Evolutionary conservation across 805 yeast genomes (phyloP), one percentile per base, ranked within the genome.

Genomic region (Pichia phayaonensis): DNA sequence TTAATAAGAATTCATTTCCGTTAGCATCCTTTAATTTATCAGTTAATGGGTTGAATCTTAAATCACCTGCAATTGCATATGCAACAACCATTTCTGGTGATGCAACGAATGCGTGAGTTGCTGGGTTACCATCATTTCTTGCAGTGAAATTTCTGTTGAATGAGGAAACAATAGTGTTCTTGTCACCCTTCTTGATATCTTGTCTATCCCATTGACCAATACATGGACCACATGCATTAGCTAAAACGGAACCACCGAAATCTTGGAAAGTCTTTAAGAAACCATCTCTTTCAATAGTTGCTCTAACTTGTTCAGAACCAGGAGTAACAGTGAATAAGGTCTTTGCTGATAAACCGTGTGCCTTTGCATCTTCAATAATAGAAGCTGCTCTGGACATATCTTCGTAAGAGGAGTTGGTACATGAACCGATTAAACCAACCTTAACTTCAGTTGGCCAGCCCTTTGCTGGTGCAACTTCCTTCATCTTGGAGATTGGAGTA

Each of bases 201-300:
- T 79, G 76, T 75, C 98, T 86, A 69, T 94, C 97, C 99, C 99
- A 92, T 76, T 92, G 99, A 52, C 99, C 99, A 66, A 92, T 92
- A 76, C 99, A 92, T 64, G 98, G 99, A 60, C 99, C 99, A 78
- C 99, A 92, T 21, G 99, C 99, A 69, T 92, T 92, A 49, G 98
- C 97, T 60, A 92, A 77, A 43, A 92, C 96, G 53, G 80, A 77
- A 59, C 96, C 99, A 54, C 98, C 98, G 61, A 83, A 84, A 49
- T 84, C 81, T 68, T 84, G 83, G 68, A 92, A 90, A 42, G 84
- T 81, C 44, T 84, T 75, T 55, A 86, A 80, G 64, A 86, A 80
- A 52, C 98, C 98, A 69, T 92, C 99, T 72, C 97, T 83, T 68
- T 86, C 96, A 61, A 92, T 82, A 47, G 99, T 92, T 48, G 98